Conservation (phyloP, 768 basidiomycete species). For the Podaxis rugospora region DNA sequence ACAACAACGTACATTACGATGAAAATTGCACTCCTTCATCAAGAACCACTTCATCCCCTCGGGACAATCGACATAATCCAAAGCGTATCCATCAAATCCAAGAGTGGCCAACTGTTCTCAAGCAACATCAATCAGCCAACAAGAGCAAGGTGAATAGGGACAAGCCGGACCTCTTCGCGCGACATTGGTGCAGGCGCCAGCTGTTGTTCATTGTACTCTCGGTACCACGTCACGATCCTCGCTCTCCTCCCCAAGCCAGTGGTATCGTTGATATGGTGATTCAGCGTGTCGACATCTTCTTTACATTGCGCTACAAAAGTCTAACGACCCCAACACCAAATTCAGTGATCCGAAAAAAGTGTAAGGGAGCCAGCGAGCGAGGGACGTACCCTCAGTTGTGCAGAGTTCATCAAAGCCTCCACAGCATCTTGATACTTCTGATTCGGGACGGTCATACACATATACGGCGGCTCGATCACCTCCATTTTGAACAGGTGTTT, state of each 20-base stretch:
- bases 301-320: slow-evolving; percentile 82
- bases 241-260: slow-evolving; percentile 47
- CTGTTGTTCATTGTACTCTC: slow-evolving; percentile 33
- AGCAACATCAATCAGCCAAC: background rate
- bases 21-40: slow-evolving; percentile 55
- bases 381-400: slow-evolving; percentile 57
- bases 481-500: slow-evolving; percentile 65
- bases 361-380: background rate
- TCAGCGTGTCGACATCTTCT: slow-evolving; percentile 75
- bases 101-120: slow-evolving; percentile 45
- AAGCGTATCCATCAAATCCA: slow-evolving; percentile 79
- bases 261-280: slow-evolving; percentile 61
- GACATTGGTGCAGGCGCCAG: slow-evolving; percentile 51
- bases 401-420: slow-evolving; percentile 61
- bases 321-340: slow-evolving; percentile 31
- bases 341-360: background rate
- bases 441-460: slow-evolving; percentile 69
- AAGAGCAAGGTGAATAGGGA: background rate
- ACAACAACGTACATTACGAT: slow-evolving; percentile 58
- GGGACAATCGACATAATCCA: slow-evolving; percentile 78
- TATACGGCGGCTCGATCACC: slow-evolving; percentile 81
- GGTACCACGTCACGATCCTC: slow-evolving; percentile 67
- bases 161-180: slow-evolving; percentile 48
- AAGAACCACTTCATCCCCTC: slow-evolving; percentile 72
- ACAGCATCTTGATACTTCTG: slow-evolving; percentile 58